Evolutionary conservation across 176 grass and related monocot species (phyloP).

Genomic region (Oryza meyeriana): DNA sequence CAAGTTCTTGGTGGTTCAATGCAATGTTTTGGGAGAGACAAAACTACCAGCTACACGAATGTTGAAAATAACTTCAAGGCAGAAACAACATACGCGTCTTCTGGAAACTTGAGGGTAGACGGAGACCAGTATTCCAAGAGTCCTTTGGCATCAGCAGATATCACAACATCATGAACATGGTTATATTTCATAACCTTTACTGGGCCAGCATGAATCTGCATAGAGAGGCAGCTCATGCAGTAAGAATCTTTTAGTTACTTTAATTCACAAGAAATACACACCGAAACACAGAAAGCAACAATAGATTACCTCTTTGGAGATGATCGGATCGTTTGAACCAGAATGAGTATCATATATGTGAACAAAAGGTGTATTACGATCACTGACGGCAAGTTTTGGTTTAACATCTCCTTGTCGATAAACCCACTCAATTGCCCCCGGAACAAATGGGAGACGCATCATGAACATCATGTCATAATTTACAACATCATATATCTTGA

Average conservation of each 20-base stretch:
- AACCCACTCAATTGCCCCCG: constrained; percentile 90
- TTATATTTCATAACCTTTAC: constrained; percentile 97
- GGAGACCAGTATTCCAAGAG: constrained; percentile 94
- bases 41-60: constrained; percentile 2
- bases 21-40: not conserved
- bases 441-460: constrained; percentile 82
- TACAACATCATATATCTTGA: constrained; percentile 98
- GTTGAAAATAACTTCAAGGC: constrained; percentile 1
- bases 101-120: constrained; percentile 70
- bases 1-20: not conserved
- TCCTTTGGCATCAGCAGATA: constrained; percentile 81
- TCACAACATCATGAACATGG: constrained; percentile 53
- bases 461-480: constrained; percentile 99
- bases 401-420: constrained; percentile 88
- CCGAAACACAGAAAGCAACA: not conserved
- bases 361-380: constrained; percentile 58
- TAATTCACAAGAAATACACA: constrained; percentile 8
- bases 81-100: constrained; percentile 59
- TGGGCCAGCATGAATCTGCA: constrained; percentile 82
- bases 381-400: constrained; percentile 85
- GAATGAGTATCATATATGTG: constrained; percentile 87
- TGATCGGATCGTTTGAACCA: constrained; percentile 87
- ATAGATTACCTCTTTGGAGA: constrained; percentile 74
- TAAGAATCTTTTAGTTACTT: constrained; percentile 6
- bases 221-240: constrained; percentile 14